Evolutionary conservation across 2,329 filamentous ascomycete species (phyloP), one percentile per base, ranked within the genome.

Genomic region (Fusarium mexicanum): DNA sequence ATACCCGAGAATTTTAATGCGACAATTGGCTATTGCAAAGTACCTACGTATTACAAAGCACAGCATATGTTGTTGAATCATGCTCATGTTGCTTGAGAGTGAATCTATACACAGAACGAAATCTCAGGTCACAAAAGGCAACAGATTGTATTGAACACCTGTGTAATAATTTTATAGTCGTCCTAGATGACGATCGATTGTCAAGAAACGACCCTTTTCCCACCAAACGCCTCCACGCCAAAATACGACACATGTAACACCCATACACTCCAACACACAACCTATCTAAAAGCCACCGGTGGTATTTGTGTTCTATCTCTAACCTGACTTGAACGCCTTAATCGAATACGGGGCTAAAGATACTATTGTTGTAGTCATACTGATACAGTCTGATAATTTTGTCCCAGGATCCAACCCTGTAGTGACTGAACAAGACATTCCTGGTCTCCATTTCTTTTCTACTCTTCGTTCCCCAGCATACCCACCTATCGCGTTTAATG

Each of bases 1-100:
- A 78, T 75, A 77, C 71, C 74, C 69, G 63, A 63, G 64, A 76
- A 66, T 67, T 68, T 43, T 38, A 64, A 73, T 72, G 65, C 61
- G 58, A 48, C 31, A 31, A 33, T 33, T 68, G 33, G 33, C 37
- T 41, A 44, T 54, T 53, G 37, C 54, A 67, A 53, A 18, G 33
- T 35, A 35, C 33, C 17, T n/a, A 12, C 40, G 46, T 61, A 22
- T 24, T 18, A 53, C 41, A 38, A 51, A 38, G 18, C 40, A 51
- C 38, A 18, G 16, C 20, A 44, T 46, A 22, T 35, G 58, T 47
- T 22, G 18, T 37, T 17, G 14, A 29, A 38, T 8, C 29, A n/a
- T 37, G 16, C 8, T 51, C 37, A 14, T 37, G 26, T 20, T 46
- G 26, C 22, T 14, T 12, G 13, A 17, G 7, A 29, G 24, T 17